Base-by-base conservation (phyloP, 345 rosid genomes). In the Brassica nigra region DNA sequence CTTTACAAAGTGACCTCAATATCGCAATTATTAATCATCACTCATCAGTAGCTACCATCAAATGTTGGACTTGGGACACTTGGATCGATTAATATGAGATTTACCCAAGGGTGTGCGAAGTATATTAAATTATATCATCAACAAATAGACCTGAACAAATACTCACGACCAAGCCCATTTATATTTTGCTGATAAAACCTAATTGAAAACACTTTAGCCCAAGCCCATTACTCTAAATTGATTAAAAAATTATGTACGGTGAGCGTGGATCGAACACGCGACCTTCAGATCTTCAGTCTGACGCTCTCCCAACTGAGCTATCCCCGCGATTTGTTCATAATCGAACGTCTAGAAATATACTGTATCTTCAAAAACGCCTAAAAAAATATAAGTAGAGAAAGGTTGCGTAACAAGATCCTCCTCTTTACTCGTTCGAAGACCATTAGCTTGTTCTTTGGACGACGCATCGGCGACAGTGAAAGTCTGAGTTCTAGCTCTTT, bases 201-300 rank as follows among this genome's bases (percentile, higher is more conserved):
- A 23, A 54, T 0, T 15, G 5, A 1, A 54, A 9, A 20, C 0
- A 10, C 23, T 29, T 29, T 12, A 29, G 52, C 27, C 55, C 18
- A 39, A 27, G 18, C 34, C 12, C 34, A 67, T 66, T 66, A 0
- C 5, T 5, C 5, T 37, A 39, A 39, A 39, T 5, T 11, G 8
- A 2, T 5, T 23, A 12, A 66, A 55, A 12, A 8, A 0, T 4
- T 8, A 8, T 8, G 6, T 89, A 92, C 97, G 93, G 94, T 91
- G 94, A 88, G 86, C 92, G 89, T 92, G 86, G 88, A 91, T 87
- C 92, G 97, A 93, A 93, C 94, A 90, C 93, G 91, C 86, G 94
- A 85, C 97, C 94, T 93, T 90, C 93, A 91, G 94, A 93, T 93
- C 94, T 91, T 93, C 97, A 93, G 93, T 90, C 94, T 90, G 94